Evolutionary conservation across 1,139 yeast genomes (phyloP).

Genomic region (Oligophagozyma castellii): DNA sequence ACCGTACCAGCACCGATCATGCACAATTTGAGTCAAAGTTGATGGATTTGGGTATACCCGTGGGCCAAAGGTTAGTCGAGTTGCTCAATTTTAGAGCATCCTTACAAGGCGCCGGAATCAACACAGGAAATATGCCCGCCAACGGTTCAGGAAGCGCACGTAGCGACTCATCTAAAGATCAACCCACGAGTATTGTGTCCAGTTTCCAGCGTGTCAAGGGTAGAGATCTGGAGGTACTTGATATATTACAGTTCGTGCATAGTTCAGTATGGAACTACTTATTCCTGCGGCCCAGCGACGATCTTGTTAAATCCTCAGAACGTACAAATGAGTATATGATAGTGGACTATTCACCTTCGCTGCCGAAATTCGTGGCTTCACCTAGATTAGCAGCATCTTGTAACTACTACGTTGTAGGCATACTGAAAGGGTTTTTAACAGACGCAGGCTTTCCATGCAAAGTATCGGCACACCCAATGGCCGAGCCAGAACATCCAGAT

Average conservation of each 20-base stretch:
- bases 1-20: conserved; percentile 16
- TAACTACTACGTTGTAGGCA: conserved; percentile 52
- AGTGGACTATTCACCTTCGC: conserved; percentile 66
- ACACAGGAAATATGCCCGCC: conserved; percentile 1
- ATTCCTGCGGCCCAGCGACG: conserved; percentile 78
- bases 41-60: conserved; percentile 61
- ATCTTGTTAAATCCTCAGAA: conserved; percentile 77
- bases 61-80: conserved; percentile 50
- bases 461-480: conserved; percentile 82
- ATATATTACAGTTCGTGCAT: conserved; percentile 72
- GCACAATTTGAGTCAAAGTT: conserved; percentile 54
- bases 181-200: conserved; percentile 4
- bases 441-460: conserved; percentile 63
- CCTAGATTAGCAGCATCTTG: conserved; percentile 13
- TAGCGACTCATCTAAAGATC: conserved; percentile 1
- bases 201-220: conserved; percentile 26
- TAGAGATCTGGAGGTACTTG: conserved; percentile 61
- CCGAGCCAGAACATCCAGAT: conserved; percentile 46
- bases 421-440: conserved; percentile 80
- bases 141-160: neutral
- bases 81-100: conserved; percentile 41
- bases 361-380: conserved; percentile 70
- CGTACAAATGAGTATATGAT: conserved; percentile 73
- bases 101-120: conserved; percentile 3
- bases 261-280: conserved; percentile 70